Evolutionary conservation across 257 asterid species (phyloP).

Genomic region (Cruciata laevipes): DNA sequence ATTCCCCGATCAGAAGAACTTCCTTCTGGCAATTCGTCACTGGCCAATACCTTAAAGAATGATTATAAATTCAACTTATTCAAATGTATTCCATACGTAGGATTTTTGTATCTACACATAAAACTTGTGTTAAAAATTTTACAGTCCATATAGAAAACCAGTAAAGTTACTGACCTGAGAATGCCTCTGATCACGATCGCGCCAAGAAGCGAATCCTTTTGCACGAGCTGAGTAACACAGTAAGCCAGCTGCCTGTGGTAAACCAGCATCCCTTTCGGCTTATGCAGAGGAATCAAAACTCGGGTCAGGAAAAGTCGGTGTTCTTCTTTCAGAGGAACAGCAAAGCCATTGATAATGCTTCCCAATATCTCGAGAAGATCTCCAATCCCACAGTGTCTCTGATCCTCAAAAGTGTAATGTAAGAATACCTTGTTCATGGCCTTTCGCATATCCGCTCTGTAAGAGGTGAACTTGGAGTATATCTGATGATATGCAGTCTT

Average conservation of each 20-base stretch:
- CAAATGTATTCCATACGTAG: no score
- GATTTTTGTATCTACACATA: no score
- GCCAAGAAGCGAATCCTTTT: conserved; percentile 60
- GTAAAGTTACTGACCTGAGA: conserved; percentile 13
- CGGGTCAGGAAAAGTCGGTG: conserved; percentile 57
- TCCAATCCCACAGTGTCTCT: conserved; percentile 60
- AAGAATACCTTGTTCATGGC: conserved; percentile 66
- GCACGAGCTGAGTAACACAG: conserved; percentile 66
- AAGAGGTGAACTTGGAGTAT: conserved; percentile 45
- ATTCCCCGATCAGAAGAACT: conserved; percentile 62
- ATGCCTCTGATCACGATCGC: conserved; percentile 47
- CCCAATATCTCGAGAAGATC: conserved; percentile 79
- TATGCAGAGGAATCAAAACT: conserved; percentile 60
- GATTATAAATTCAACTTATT: not conserved
- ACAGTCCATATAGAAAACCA: no score
- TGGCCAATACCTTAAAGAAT: conserved; percentile 47
- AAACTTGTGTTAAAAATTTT: no score
- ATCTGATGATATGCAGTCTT: conserved; percentile 59
- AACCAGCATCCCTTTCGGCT: conserved; percentile 61
- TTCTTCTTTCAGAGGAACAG: conserved; percentile 68
- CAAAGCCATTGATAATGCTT: conserved; percentile 67
- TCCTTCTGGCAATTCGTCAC: conserved; percentile 65
- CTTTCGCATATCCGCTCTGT: conserved; percentile 68
- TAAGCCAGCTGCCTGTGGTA: conserved; percentile 68
- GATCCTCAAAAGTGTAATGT: conserved; percentile 48